phyloP scores from a whole-genome alignment of 2,329 filamentous ascomycete genomes.

The Cadophora malorum region DNA sequence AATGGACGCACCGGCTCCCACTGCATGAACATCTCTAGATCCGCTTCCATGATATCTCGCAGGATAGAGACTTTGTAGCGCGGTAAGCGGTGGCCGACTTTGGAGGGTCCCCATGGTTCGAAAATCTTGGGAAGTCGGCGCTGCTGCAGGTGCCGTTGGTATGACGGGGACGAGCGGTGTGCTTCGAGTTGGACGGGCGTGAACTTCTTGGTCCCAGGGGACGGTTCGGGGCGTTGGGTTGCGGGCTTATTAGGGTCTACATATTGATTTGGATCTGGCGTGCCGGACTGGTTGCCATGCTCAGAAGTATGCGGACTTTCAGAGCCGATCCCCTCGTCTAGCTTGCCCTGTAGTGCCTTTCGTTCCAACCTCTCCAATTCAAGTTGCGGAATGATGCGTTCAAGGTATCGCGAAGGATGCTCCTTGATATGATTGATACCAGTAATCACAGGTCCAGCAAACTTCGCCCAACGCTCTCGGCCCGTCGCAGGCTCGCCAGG shows the following conservation, averaged over 20 bases:
- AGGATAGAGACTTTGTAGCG: conserved; percentile 12
- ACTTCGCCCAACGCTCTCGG: conserved; percentile 16
- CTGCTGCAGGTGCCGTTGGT: not conserved
- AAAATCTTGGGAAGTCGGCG: not conserved
- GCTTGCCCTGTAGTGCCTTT: not conserved
- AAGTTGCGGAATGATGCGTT: not conserved
- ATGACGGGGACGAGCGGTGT: conserved; percentile 5
- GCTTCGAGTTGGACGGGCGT: conserved; percentile 7
- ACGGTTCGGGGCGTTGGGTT: not conserved
- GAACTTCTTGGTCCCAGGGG: not conserved
- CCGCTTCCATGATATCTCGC: conserved; percentile 9
- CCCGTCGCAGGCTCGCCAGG: not conserved
- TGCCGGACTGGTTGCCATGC: not conserved
- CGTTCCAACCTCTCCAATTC: not conserved
- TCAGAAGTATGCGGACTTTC: not conserved
- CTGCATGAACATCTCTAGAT: conserved; percentile 20
- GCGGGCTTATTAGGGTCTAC: not conserved
- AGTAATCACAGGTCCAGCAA: conserved; percentile 26
- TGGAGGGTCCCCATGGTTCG: conserved; percentile 8
- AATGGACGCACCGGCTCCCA: conserved; percentile 24
- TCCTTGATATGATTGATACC: conserved; percentile 14
- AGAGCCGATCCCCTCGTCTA: not conserved
- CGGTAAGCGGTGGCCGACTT: conserved; percentile 9
- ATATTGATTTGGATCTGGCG: not conserved
- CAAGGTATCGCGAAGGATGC: conserved; percentile 15